Base-by-base conservation (phyloP, 2,329 filamentous ascomycete genomes). In the Periconia macrospinosa region DNA sequence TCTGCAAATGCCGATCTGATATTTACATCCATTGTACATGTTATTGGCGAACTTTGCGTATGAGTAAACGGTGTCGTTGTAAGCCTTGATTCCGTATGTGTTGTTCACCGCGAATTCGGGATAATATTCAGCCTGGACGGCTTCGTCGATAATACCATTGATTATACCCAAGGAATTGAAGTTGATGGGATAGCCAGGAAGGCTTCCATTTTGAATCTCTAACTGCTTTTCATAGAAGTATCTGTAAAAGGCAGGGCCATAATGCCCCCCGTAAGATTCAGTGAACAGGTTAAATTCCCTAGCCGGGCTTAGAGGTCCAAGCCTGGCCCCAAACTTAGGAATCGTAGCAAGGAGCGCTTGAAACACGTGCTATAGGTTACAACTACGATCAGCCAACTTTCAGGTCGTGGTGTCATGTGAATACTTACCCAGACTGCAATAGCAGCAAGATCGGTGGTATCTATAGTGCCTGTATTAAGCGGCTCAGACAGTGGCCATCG, bases 211-310 rank as follows among this genome's bases (percentile, higher is more conserved):
- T 43, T 73, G 62, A 57, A 86, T 85, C 51, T 77, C 73, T 47
- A 78, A 66, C 56, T 86, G 86, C 60, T 86, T 80, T 19, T 83
- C 73, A 49, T 83, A 76, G 67, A 86, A 86, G 66, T 84, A 79
- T 51, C 79, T 76, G 70, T 78, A 83, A 70, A 86, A 85, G 18
- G 78, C 74, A 8, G 81, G 80, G 2, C 78, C 79, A 56, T 81
- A 81, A 60, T 82, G 80, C 42, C 80, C 78, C 30, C 67, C 66
- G 44, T 76, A 76, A 30, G 56, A 81, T 66, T 86, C 83, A 0
- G 83, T 85, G 75, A 82, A 86, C 23, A 27, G 8, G 23, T 27
- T 27, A 27, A 27, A 27, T 3, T 27, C 23, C 5, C 23, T 3
- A 3, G 23, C 8, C 8, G 23, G 23, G 5, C 23, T 8, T 8